Evolutionary conservation across 176 grass and related monocot species (phyloP), one percentile per base, ranked within the genome.

Genomic region (Dactylis glomerata): DNA sequence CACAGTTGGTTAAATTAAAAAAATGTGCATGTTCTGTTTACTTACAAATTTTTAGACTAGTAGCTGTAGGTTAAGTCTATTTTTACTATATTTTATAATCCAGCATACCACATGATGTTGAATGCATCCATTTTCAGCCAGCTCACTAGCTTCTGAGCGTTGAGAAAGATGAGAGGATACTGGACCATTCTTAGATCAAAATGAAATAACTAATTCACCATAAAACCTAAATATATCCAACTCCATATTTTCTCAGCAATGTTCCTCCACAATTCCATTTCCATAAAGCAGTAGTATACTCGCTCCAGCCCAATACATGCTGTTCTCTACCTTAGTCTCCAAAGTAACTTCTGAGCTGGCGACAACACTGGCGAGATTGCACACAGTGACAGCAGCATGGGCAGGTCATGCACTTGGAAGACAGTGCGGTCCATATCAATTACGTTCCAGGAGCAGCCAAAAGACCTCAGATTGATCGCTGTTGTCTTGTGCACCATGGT

Each of bases 151-250:
- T 62, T 62, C 55, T 30, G 26, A 13, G 58, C 4, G 14, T 31
- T 64, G 27, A 62, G 58, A 64, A 15, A 64, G 14, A 32, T 6
- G 59, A 17, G 27, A 20, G 46, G 46, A 5, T 24, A 24, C 13
- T 19, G 40, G 70, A 78, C 32, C 17, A 12, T 63, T 63, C 23
- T 32, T 24, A 7, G 33, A 22, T 17, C 20, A 8, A 58, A 42
- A 73, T 32, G n/a, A 30, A 56, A 57, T 56, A 82, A 82, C 20
- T 34, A 76, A 56, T 24, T 67, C 70, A 22, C 16, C 33, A 81
- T 1, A 32, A 86, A 83, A 77, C 80, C 17, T 61, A 49, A 78
- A 78, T 32, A 66, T 50, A 69, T 62, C 7, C 20, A 83, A 52
- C 15, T 15, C n/a, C 37, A 68, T 31, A 58, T 34, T 78, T 49